These are phyloP conservation scores for Triticum timopheevii DNA, from an alignment of 176 grass and related monocot species.

Conservation along the genomic window DNA sequence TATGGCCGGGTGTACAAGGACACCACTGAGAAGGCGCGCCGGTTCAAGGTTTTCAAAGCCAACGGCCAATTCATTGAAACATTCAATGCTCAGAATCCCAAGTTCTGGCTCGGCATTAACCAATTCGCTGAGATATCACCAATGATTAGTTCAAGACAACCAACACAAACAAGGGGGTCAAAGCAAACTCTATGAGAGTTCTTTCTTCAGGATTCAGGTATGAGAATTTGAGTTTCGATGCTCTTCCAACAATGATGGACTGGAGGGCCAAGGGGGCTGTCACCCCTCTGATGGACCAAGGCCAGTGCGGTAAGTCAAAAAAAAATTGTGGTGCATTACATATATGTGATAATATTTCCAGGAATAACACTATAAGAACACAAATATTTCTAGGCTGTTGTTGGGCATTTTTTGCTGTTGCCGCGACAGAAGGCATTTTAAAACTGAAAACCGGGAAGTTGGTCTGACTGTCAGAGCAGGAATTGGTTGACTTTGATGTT, in stretches of 20 bases:
- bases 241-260: background rate
- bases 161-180: slow-evolving; percentile 2
- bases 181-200: background rate
- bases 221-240: background rate
- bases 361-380: background rate
- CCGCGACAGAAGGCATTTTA: slow-evolving; percentile 36
- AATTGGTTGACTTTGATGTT: slow-evolving; percentile 44
- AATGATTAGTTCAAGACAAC: background rate
- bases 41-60: background rate
- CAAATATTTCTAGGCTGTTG: slow-evolving; percentile 20
- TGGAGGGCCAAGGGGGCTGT: slow-evolving; percentile 4
- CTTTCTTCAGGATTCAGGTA: background rate
- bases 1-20: background rate
- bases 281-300: slow-evolving; percentile 28
- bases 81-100: background rate
- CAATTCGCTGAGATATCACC: background rate
- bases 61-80: background rate
- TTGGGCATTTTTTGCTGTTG: slow-evolving; percentile 44
- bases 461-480: slow-evolving; percentile 46
- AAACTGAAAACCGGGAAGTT: slow-evolving; percentile 41
- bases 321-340: too few relatives aligned
- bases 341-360: background rate
- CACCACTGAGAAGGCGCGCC: background rate
- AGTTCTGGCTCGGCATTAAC: background rate
- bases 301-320: background rate